Percentiles rank a stretch among this genome's conserved stretches.
Conservation (phyloP, 805 yeast genomes). For the Candida methanosorbosa region DNA sequence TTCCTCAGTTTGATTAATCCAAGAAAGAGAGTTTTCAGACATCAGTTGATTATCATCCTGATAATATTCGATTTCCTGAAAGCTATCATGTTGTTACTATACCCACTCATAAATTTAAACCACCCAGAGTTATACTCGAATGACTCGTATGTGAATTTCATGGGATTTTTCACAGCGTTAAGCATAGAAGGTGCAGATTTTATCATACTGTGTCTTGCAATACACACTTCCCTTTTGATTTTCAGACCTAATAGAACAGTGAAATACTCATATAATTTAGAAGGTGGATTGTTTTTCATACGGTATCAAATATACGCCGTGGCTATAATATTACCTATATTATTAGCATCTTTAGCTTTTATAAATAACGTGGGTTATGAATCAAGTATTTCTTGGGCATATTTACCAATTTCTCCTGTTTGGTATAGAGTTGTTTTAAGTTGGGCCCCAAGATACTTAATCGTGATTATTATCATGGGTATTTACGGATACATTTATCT, state of each 20-base stretch:
- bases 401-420: slow-evolving; percentile 58
- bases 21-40: slow-evolving; percentile 53
- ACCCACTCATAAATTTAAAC: slow-evolving; percentile 32
- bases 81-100: slow-evolving; percentile 58
- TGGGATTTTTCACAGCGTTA: slow-evolving; percentile 76
- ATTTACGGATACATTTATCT: slow-evolving; percentile 66
- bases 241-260: slow-evolving; percentile 50
- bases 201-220: slow-evolving; percentile 73
- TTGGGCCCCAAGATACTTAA: slow-evolving; percentile 75
- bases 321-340: slow-evolving; percentile 51
- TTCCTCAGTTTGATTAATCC: slow-evolving; percentile 56
- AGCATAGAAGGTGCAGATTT: slow-evolving; percentile 82
- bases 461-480: slow-evolving; percentile 51
- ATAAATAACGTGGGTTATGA: slow-evolving; percentile 46
- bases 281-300: slow-evolving; percentile 65
- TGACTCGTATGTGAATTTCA: slow-evolving; percentile 43
- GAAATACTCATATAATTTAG: slow-evolving; percentile 25
- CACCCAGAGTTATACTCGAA: slow-evolving; percentile 6
- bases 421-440: slow-evolving; percentile 70
- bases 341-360: slow-evolving; percentile 68
- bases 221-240: slow-evolving; percentile 70
- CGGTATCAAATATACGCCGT: slow-evolving; percentile 50
- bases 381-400: slow-evolving; percentile 69
- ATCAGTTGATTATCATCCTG: slow-evolving; percentile 58
- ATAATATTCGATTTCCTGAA: slow-evolving; percentile 70